Evolutionary conservation across 768 basidiomycete genomes (phyloP), one percentile per base, ranked within the genome.

Genomic region (Paxillus ammoniavirescens): DNA sequence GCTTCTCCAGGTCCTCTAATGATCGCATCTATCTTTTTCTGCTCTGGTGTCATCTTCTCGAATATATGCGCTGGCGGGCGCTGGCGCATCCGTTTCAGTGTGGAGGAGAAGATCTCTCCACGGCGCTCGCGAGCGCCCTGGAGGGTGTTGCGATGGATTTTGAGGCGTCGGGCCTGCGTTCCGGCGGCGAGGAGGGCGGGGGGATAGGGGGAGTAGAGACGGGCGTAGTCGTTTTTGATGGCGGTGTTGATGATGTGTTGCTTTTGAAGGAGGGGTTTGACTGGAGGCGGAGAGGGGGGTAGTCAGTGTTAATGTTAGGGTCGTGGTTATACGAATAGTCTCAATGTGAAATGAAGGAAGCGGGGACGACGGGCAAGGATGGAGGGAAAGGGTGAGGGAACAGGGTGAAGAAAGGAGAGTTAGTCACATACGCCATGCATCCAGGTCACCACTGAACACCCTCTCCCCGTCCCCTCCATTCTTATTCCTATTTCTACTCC

Each of bases 1-100:
- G 80, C 87, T 65, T 86, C 82, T 50, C 84, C 78, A 2, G 81
- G 74, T 36, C 82, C 68, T 33, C 75, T 65, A 47, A 76, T 73
- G 5, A 86, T 68, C 55, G 68, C 71, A 56, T 90, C 87, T 65
- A 74, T 64, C 47, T 65, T 68, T 53, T 73, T 75, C 53, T 78
- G 68, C 57, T 75, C 62, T 2, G 74, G 71, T 0, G 79, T 73
- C 82, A 90, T 82, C 53, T 62, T 71, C 18, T 65, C 68, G 3
- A 83, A 72, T 3, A 87, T 57, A 57, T 83, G 83, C 0, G 87
- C 81, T 0, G 91, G 90, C 1, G 86, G 86, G 0, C 83, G 80
- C 57, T 81, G 69, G 8, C 75, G 68, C 65, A 74, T 71, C 17
- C 84, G 78, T 51, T 58, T 60, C 8, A 81, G 59, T 0, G 83